phyloP scores from a whole-genome alignment of 1,284 basidiomycete species.

The Ceratobasidium theobromae region DNA sequence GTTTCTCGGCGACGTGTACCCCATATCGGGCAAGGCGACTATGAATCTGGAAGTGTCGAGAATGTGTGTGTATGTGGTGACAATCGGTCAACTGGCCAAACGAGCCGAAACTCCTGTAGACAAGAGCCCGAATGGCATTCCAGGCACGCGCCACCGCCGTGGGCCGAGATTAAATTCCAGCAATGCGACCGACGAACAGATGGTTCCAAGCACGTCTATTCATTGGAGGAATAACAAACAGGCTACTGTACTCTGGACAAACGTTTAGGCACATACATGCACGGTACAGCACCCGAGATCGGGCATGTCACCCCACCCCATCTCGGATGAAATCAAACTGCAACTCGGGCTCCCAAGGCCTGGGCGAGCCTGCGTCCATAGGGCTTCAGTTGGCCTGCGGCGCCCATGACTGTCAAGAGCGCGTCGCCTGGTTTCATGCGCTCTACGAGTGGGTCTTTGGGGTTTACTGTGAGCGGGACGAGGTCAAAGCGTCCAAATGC shows the following conservation, averaged over 20 bases:
- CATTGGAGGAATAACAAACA: too few species aligned
- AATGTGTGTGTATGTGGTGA: too few species aligned
- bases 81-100: too few species aligned
- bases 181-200: too few species aligned
- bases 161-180: neutral
- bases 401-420: slow-evolving; percentile 83
- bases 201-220: too few species aligned
- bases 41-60: neutral
- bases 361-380: slow-evolving; percentile 58
- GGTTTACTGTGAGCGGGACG: slow-evolving; percentile 44
- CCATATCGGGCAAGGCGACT: slow-evolving; percentile 15
- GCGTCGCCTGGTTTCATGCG: slow-evolving; percentile 42
- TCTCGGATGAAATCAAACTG: too few species aligned
- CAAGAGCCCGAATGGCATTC: neutral
- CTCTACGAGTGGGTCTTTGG: slow-evolving; percentile 35
- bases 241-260: too few species aligned
- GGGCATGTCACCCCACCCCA: too few species aligned
- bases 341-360: slow-evolving; percentile 50
- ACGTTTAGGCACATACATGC: too few species aligned
- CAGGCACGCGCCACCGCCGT: neutral
- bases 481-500: slow-evolving; percentile 85
- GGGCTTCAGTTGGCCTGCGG: slow-evolving; percentile 72
- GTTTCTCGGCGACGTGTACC: neutral
- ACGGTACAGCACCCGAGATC: too few species aligned
- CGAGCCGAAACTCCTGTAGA: neutral